These are phyloP conservation scores for Didymella lethalis DNA, from an alignment of 2,329 filamentous ascomycete genomes.

Conservation along the genomic window DNA sequence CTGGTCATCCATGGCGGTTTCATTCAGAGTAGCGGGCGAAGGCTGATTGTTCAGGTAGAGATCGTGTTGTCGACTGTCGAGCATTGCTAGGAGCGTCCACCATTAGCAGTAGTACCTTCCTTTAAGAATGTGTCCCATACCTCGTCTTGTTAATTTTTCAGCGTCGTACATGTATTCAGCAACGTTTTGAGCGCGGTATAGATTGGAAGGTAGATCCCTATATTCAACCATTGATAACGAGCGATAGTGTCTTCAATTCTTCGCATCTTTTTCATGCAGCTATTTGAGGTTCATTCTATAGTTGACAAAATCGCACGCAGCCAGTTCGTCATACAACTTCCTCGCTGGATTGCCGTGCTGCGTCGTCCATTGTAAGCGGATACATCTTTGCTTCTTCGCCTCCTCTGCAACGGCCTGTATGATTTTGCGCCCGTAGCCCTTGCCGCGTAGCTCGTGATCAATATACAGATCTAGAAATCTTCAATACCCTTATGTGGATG, in stretches of 20 bases:
- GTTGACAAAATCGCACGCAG: constrained; percentile 13
- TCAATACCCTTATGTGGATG: background rate
- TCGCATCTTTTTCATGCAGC: background rate
- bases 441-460: constrained; percentile 20
- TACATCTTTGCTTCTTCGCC: constrained; percentile 14
- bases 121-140: too few species aligned
- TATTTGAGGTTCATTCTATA: constrained; percentile 12
- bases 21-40: too few species aligned
- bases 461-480: constrained; percentile 9
- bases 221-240: background rate
- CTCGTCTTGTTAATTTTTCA: too few species aligned
- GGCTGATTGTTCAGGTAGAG: too few species aligned
- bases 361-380: constrained; percentile 19
- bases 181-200: too few species aligned
- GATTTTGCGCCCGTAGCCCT: constrained; percentile 18
- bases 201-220: background rate
- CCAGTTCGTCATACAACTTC: constrained; percentile 23
- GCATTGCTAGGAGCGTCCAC: too few species aligned
- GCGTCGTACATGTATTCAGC: too few species aligned
- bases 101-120: too few species aligned
- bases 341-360: constrained; percentile 20
- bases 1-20: too few species aligned
- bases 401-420: constrained; percentile 18
- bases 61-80: too few species aligned
- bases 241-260: background rate